Percentiles rank a stretch among this genome's conserved stretches.
Conservation (phyloP, 371 early-diverging fungal species). For the Mortierella sp. region DNA sequence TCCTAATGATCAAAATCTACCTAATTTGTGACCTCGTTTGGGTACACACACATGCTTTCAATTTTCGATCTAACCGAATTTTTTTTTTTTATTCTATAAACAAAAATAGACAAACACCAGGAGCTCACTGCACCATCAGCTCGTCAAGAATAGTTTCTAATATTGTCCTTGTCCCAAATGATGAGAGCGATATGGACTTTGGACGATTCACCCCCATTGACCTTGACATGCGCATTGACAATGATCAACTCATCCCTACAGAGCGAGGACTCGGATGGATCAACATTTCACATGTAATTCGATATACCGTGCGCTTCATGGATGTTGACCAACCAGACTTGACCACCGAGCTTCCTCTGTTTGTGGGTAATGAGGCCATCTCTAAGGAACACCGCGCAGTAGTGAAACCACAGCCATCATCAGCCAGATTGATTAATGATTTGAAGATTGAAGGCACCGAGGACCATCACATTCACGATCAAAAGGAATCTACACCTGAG, state of each 20-base stretch:
- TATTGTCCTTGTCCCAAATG: constrained; percentile 17
- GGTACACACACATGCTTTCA: neutral
- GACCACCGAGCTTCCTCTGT: constrained; percentile 41
- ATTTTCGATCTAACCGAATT: too few species aligned
- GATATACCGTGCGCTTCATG: constrained; percentile 46
- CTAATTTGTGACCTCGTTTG: constrained; percentile 3
- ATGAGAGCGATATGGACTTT: constrained; percentile 46
- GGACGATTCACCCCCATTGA: constrained; percentile 44
- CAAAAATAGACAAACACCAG: constrained; percentile 29
- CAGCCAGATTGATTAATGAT: constrained; percentile 17
- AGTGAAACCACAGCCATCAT: constrained; percentile 10
- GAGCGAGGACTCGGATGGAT: constrained; percentile 51
- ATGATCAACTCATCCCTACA: constrained; percentile 49
- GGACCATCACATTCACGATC: constrained; percentile 29
- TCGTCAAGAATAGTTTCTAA: constrained; percentile 42
- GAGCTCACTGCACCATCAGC: constrained; percentile 26
- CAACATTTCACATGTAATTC: constrained; percentile 42
- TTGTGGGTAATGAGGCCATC: constrained; percentile 45
- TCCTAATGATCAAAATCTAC: constrained; percentile 14
- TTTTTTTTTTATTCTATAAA: neutral
- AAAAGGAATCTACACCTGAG: constrained; percentile 39
- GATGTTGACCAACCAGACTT: constrained; percentile 31
- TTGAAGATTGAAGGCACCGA: constrained; percentile 40
- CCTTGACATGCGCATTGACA: constrained; percentile 43
- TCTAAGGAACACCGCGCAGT: constrained; percentile 8